phyloP scores from a whole-genome alignment of 2,329 filamentous ascomycete species.

The Cladobotryum protrusum region DNA sequence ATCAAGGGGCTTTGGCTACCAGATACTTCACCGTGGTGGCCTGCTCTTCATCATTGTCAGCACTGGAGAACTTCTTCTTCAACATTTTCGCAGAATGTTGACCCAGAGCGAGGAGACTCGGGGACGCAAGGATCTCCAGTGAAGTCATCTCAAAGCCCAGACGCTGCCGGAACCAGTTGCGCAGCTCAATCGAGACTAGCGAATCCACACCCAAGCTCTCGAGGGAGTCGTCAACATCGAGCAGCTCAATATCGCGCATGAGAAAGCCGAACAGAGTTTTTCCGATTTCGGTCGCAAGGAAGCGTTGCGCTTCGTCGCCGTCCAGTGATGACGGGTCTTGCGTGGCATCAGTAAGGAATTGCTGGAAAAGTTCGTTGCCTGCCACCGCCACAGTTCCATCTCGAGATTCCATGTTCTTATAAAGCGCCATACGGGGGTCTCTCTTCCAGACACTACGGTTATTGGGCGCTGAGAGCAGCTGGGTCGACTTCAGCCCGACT shows the following conservation, averaged over 20 bases:
- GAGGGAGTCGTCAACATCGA: constrained; percentile 10
- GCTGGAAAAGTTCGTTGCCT: constrained; percentile 9
- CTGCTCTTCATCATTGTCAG: neutral
- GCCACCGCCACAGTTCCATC: neutral
- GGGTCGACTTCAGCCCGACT: constrained; percentile 11
- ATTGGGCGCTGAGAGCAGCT: constrained; percentile 7
- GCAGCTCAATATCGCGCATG: constrained; percentile 6
- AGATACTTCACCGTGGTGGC: neutral
- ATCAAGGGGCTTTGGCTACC: too few species aligned
- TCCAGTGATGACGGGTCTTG: constrained; percentile 6
- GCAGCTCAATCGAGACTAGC: constrained; percentile 14
- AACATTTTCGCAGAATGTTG: neutral
- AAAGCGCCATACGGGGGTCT: constrained; percentile 11
- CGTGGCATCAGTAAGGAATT: constrained; percentile 10
- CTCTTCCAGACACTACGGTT: constrained; percentile 12
- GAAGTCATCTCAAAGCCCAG: constrained; percentile 11
- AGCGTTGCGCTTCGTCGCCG: neutral
- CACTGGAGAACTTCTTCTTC: neutral
- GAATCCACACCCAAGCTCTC: constrained; percentile 14
- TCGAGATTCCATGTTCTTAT: neutral
- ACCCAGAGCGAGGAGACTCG: constrained; percentile 9
- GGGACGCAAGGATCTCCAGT: constrained; percentile 12
- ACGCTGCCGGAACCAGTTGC: constrained; percentile 15
- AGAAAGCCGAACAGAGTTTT: constrained; percentile 10
- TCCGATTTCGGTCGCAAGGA: constrained; percentile 11